These are phyloP conservation scores for Lotus japonicus DNA, from an alignment of 306 rosid species.

Conservation along the genomic window DNA sequence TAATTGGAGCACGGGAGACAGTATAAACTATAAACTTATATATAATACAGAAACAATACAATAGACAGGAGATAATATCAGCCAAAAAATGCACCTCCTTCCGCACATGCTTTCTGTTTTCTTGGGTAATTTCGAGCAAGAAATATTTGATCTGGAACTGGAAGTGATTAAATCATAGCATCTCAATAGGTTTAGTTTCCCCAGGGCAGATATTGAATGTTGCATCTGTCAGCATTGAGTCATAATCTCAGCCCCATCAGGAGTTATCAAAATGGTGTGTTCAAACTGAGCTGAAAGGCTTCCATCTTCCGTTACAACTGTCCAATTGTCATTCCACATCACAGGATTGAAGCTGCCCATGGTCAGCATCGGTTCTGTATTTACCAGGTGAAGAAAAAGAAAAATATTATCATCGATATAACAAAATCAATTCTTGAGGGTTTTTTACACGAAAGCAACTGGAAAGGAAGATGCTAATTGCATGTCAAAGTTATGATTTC, in stretches of 20 bases:
- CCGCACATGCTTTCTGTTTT: not conserved
- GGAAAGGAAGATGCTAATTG: not conserved
- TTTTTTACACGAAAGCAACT: not conserved
- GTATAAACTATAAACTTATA: not conserved
- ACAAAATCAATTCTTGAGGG: not conserved
- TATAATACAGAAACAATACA: conserved; percentile 13
- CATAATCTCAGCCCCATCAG: conserved; percentile 78
- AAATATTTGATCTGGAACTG: conserved; percentile 7
- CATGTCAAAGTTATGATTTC: not conserved
- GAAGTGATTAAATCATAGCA: conserved; percentile 24
- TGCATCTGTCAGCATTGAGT: conserved; percentile 50
- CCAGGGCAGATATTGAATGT: not conserved
- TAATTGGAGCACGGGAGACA: not conserved
- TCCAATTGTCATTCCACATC: conserved; percentile 93
- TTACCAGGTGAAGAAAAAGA: not conserved
- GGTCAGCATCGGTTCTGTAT: conserved; percentile 88
- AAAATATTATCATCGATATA: not conserved
- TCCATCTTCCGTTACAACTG: conserved; percentile 83
- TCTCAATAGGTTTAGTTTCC: not conserved
- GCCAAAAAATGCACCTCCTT: conserved; percentile 16
- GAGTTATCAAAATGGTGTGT: conserved; percentile 77
- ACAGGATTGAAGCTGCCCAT: conserved; percentile 77
- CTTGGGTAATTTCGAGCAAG: conserved; percentile 8
- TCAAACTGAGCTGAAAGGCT: conserved; percentile 94
- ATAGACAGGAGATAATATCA: not conserved